Evolutionary conservation across 495 filamentous ascomycete species (phyloP), one percentile per base, ranked within the genome.

Genomic region (Annulohypoxylon bovei): DNA sequence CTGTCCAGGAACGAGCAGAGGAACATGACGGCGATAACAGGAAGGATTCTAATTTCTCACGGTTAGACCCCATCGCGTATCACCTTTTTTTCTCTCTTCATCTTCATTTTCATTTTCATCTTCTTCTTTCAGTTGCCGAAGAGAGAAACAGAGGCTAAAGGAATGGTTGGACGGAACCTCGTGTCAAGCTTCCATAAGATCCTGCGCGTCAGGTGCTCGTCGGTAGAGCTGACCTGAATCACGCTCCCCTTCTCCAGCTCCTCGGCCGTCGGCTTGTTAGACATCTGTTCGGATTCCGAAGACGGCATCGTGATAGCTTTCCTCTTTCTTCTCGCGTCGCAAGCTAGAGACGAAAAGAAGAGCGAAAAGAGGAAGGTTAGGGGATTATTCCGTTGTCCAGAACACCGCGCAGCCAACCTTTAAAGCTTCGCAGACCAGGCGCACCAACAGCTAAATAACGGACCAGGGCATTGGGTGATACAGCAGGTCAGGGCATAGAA

Each of bases 1-100:
- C 93, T 86, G 75, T 95, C 92, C 40, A 97, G 85, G 78, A 97
- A 97, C 20, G 81, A 83, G 68, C 82, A 84, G 28, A 86, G 77
- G 73, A 82, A 82, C 27, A 85, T 72, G 23, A 85, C 63, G 7
- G 82, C 79, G 44, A 88, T 78, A 52, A 86, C 63, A 18, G 85
- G 85, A 9, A 85, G 70, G 35, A 86, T 81, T 56, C 82, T 84
- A 53, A 7, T 53, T 47, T 61, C 16, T 50, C 23, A 28, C n/a
- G 20, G 65, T 68, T 64, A 54, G 46, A 68, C 6, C 18, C 20
- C 9, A 35, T 39, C 39, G 8, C 6, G 20, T 18, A 16, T 49
- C 6, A 1, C 33, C 49, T 12, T 53, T 28, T 39, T 32, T 18
- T 28, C 32, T 4, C 11, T 27, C n/a, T 59, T 33, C 25, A 25